Evolutionary conservation across 1,284 basidiomycete genomes (phyloP), one percentile per base, ranked within the genome.

Genomic region (Trichosporon coremiiforme): DNA sequence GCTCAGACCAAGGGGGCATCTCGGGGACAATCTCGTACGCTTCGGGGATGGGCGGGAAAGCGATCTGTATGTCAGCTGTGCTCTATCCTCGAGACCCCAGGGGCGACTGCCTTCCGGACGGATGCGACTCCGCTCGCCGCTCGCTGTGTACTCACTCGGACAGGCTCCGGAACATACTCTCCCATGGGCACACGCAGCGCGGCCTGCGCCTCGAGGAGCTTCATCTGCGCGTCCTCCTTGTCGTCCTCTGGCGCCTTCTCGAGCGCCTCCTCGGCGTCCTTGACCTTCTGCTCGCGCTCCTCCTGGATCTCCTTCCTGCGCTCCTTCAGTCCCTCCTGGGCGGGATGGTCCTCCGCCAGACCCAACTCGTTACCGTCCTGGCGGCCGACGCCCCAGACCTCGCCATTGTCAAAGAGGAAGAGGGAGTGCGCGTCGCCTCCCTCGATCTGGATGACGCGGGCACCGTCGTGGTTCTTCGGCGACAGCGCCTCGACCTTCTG

Each of bases 401-500:
- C 88, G 67, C 95, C 95, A 66, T 90, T 88, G 66, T 88, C 86
- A 29, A 94, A 90, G 72, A 95, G 85, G 86, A 98, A 98, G 36
- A 96, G 83, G 0, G 93, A 90, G 81, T 98, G 93, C 79, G 95
- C 91, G 73, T 91, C 89, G 57, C 95, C 95, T 62, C 84, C 80
- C 53, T 81, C 74, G 68, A 86, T 83, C 73, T 83, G 77, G 65
- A 91, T 85, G 67, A 95, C 90, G 6, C 85, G 85, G 25, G 90
- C 88, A 36, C 89, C 91, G 41, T 83, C 86, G 67, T 95, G 90
- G 35, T 88, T 85, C 29, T 87, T 84, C 55, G 90, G 91, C 76
- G 86, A 86, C 13, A 98, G 86, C 1, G 87, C 85, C 41, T 87
- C 84, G 45, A 98, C 89, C 64, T 86, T 86, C 69, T 87, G 88